Conservation (phyloP, 345 rosid species). For the Psidium guajava region DNA sequence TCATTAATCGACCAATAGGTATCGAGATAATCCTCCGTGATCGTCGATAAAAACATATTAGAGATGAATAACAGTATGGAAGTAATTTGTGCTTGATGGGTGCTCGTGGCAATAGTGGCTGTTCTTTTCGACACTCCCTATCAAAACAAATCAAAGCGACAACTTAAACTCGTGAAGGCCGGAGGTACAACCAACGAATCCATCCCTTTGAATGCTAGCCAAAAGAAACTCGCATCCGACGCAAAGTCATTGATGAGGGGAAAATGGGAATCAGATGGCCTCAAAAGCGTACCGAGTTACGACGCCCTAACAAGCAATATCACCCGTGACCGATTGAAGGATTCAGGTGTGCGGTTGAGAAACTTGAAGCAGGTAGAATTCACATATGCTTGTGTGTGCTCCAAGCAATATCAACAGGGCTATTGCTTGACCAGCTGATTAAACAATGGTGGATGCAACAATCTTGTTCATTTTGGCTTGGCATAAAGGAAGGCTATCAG, state of each 20-base stretch:
- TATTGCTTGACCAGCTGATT: not conserved
- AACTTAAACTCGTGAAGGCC: not conserved
- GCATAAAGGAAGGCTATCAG: not conserved
- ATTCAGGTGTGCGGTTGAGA: not conserved
- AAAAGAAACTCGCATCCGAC: not conserved
- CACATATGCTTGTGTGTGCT: not conserved
- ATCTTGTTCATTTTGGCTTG: not conserved
- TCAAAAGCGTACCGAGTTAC: conserved; percentile 5
- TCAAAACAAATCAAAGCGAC: not conserved
- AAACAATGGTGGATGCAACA: not conserved
- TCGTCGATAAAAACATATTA: not conserved
- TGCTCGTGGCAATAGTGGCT: not conserved
- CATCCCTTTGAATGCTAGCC: not conserved
- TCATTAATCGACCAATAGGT: not conserved
- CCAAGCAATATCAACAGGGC: not conserved
- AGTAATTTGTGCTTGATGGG: not conserved
- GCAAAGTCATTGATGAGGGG: not conserved
- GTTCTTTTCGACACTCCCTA: not conserved
- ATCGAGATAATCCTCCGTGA: not conserved
- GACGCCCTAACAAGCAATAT: conserved; percentile 5
- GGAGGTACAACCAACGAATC: not conserved
- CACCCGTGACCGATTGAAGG: not conserved
- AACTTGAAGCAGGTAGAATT: not conserved
- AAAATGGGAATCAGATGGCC: not conserved
- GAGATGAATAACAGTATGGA: not conserved